Percentiles rank a stretch among this genome's conserved stretches.
These are phyloP conservation scores for Nelumbo lutea DNA, from an alignment of 164 flowering plant genomes.

Conservation along the genomic window DNA sequence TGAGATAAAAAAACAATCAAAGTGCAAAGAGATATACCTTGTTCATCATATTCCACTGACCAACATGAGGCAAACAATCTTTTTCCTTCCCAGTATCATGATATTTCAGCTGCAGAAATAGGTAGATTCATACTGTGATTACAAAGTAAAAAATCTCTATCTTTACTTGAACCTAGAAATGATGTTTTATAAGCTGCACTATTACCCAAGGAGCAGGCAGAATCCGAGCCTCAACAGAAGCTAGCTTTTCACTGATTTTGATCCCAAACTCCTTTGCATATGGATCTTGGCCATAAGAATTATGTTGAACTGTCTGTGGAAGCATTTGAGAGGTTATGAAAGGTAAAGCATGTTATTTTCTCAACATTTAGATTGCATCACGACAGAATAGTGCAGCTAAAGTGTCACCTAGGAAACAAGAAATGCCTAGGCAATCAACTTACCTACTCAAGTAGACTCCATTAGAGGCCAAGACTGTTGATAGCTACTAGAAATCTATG, in stretches of 20 bases:
- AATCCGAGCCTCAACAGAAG: slow-evolving; percentile 75
- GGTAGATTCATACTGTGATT: slow-evolving; percentile 3
- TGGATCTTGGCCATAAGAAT: slow-evolving; percentile 65
- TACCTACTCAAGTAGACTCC: too few species aligned
- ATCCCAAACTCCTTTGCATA: slow-evolving; percentile 80
- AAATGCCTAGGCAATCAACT: too few species aligned
- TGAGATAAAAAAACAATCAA: not conserved
- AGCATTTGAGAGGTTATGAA: not conserved
- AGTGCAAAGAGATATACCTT: slow-evolving; percentile 35
- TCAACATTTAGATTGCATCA: not conserved
- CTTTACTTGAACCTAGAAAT: not conserved
- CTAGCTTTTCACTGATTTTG: slow-evolving; percentile 67
- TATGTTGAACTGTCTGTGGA: slow-evolving; percentile 64
- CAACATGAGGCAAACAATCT: slow-evolving; percentile 81
- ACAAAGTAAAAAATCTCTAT: slow-evolving; percentile 1
- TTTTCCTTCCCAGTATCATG: slow-evolving; percentile 78
- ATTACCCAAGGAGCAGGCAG: slow-evolving; percentile 88
- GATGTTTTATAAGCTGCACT: not conserved
- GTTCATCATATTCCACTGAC: slow-evolving; percentile 93
- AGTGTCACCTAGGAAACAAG: not conserved
- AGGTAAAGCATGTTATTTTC: not conserved
- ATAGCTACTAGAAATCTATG: too few species aligned
- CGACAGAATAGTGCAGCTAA: not conserved
- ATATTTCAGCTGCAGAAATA: slow-evolving; percentile 57
- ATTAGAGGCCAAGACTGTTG: too few species aligned